Base-by-base conservation (phyloP, 1,284 basidiomycete species). In the Flammula alnicola region DNA sequence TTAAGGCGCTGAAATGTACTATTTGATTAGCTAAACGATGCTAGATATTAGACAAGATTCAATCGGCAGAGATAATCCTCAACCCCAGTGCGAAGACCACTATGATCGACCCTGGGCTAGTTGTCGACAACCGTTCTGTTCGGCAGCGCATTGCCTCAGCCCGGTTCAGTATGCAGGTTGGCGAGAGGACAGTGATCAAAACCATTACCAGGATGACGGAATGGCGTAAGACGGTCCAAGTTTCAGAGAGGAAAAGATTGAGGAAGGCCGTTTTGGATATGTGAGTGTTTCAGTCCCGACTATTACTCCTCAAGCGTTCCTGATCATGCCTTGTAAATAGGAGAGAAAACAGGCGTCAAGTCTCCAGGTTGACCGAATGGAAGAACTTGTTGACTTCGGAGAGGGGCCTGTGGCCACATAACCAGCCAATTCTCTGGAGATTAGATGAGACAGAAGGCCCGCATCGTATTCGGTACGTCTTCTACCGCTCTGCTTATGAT, bases 401-500 rank as follows among this genome's bases (percentile, higher is more conserved):
- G 63, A 80, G 90, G 16, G 91, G 91, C 0, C 63, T 95, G 10
- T 95, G 93, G 93, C 81, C 84, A 3, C 76, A 80, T 40, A 65
- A 77, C 12, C 70, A 70, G 19, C 65, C 66, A 8, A 76, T 76
- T 4, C 65, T 77, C 8, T 95, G 92, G 91, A 74, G 85, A 40
- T 68, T 94, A 27, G 93, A 95, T 55, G 92, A 94, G 57, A 94
- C 91, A 5, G 93, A 95, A 63, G 93, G 93, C 0, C 93, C 93
- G 3, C 80, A 90, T 60, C 81, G 93, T 43, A 86, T 90, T 52
- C 77, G 91, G 91, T 91, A 55, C 27, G 72, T 20, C 41, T 55
- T 20, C 17, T 31, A 25, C 19, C n/a, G n/a, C n/a, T n/a, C n/a
- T n/a, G 53, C 20, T 9, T 12, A 6, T 25, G 14, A 31, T 3